phyloP scores from a whole-genome alignment of 2,329 filamentous ascomycete genomes.

The Fusarium musae region DNA sequence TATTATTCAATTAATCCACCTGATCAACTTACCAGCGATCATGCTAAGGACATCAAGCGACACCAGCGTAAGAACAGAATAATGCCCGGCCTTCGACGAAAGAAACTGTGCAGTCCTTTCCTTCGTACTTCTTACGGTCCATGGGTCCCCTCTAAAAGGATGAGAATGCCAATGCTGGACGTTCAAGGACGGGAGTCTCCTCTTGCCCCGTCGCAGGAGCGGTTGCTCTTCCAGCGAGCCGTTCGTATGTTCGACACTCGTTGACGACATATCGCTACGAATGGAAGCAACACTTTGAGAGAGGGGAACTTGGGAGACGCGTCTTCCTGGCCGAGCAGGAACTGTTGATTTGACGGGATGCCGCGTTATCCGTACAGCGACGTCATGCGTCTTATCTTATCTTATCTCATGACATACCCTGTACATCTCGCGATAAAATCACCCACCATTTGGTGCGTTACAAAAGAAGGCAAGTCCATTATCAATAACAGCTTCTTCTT shows the following conservation, averaged over 20 bases:
- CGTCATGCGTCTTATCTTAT: neutral
- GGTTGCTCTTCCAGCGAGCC: neutral
- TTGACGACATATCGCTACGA: neutral
- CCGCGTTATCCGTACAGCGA: neutral
- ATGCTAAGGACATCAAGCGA: constrained; percentile 22
- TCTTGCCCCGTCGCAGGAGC: neutral
- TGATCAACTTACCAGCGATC: neutral
- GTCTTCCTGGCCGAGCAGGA: rapidly evolving
- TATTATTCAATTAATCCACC: rapidly evolving
- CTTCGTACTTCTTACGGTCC: neutral
- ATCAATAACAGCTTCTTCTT: neutral
- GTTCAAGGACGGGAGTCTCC: constrained; percentile 2
- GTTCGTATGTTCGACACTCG: rapidly evolving
- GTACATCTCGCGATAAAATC: neutral
- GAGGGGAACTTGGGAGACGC: rapidly evolving
- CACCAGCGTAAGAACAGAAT: neutral
- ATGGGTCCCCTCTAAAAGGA: neutral
- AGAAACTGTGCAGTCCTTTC: constrained; percentile 6
- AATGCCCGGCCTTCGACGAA: neutral
- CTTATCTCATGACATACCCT: neutral
- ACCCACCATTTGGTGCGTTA: rapidly evolving
- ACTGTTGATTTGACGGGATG: neutral
- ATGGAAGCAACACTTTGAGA: too few species aligned
- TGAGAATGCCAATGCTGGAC: constrained; percentile 18
- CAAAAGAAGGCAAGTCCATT: rapidly evolving